Base-by-base conservation (phyloP, 2,329 filamentous ascomycete genomes). In the Colletotrichum theobromicola region DNA sequence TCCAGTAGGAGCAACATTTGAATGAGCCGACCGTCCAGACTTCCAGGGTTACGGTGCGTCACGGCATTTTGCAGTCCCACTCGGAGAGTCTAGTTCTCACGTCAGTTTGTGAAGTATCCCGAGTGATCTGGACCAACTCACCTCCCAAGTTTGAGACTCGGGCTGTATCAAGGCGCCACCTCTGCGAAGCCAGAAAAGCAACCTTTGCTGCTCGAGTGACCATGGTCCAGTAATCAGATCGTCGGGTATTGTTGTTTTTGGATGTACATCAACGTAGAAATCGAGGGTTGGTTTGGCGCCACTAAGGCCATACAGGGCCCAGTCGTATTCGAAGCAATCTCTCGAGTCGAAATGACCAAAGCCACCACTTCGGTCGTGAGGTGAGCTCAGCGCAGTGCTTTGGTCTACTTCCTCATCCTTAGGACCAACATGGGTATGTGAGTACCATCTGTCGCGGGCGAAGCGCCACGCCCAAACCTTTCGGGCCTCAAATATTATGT, bases 401-500 rank as follows among this genome's bases (percentile, higher is more conserved):
- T 16, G 60, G 37, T 75, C 76, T 18, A 80, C 46, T 26, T 77
- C 76, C 15, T 72, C 75, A 3, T 57, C 15, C 15, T 72, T 72
- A 10, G 57, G 57, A 16, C 72, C 42, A 9, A 69, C 72, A 5
- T 72, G 61, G 18, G 75, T 15, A 75, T 87, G 82, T 61, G 83
- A 77, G 69, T 83, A 85, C 74, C 79, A 79, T 15, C 82, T 80
- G 46, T 79, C 77, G 7, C 78, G 80, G 9, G 83, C 84, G 70
- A 85, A 80, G 58, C 78, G 83, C 28, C 85, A 83, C 58, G 84
- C 83, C 87, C 88, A 90, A 4, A 82, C 80, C 65, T 89, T 84
- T 78, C 88, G 85, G 13, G 88, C 88, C 58, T 86, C 82, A 4
- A 89, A 82, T 12, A 90, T 84, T 32, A 88, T 79, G 37, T 85